Percentiles rank a stretch among this genome's conserved stretches.
These are phyloP conservation scores for Trebouxia sp. DNA, from an alignment of 139 green algal genomes.

Conservation along the genomic window DNA sequence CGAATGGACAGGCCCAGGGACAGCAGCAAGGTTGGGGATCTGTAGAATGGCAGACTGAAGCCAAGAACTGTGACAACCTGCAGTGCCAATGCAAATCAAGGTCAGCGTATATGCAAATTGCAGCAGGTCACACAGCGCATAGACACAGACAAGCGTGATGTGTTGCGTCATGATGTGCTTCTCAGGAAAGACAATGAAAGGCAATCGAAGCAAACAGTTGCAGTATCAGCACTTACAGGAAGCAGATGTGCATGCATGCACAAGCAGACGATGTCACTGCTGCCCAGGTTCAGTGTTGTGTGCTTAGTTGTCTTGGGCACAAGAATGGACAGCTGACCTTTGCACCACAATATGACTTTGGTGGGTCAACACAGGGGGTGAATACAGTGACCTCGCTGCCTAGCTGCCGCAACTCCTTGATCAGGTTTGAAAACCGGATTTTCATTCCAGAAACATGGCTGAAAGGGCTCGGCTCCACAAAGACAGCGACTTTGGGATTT, in stretches of 20 bases:
- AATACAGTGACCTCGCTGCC: conserved; percentile 87
- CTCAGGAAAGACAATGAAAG: no score
- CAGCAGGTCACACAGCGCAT: no score
- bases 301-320: background rate
- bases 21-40: conserved; percentile 73
- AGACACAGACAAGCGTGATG: no score
- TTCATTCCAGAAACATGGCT: conserved; percentile 85
- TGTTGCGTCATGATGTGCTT: no score
- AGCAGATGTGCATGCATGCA: background rate
- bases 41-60: conserved; percentile 77
- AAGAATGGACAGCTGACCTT: conserved; percentile 55
- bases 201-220: no score
- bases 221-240: background rate
- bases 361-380: conserved; percentile 65
- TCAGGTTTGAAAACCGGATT: conserved; percentile 89
- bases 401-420: conserved; percentile 73
- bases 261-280: background rate
- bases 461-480: conserved; percentile 81
- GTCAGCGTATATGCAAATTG: no score
- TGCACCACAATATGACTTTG: conserved; percentile 77
- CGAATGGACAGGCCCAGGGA: conserved; percentile 66
- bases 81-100: background rate
- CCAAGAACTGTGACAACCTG: conserved; percentile 68
- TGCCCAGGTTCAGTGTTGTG: no score
- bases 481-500: conserved; percentile 60